These are phyloP conservation scores for Phragmites australis DNA, from an alignment of 176 grass and related monocot genomes.

Conservation along the genomic window DNA sequence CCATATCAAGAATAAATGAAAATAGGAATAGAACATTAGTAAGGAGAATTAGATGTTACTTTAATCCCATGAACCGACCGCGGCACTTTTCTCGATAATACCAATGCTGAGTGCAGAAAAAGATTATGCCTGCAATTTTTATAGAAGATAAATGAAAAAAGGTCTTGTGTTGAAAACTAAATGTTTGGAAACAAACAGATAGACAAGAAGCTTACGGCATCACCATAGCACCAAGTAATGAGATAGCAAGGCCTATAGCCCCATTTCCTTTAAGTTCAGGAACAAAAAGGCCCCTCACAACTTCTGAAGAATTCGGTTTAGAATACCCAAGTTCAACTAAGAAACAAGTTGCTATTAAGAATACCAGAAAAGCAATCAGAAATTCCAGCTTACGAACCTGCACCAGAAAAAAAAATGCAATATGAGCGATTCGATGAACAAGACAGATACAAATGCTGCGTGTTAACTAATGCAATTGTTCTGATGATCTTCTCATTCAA, in stretches of 20 bases:
- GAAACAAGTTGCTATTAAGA: conserved; percentile 87
- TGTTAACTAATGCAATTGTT: conserved; percentile 10
- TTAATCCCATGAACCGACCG: conserved; percentile 85
- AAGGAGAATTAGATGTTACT: conserved; percentile 42
- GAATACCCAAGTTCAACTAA: conserved; percentile 87
- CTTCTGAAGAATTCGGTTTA: conserved; percentile 81
- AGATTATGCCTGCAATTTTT: conserved; percentile 81
- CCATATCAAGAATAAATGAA: conserved; percentile 3
- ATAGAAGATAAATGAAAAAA: conserved; percentile 25
- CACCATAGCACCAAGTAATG: conserved; percentile 97
- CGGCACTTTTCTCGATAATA: conserved; percentile 95
- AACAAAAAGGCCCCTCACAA: conserved; percentile 93
- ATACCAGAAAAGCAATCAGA: conserved; percentile 84
- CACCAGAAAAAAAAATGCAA: conserved; percentile 21
- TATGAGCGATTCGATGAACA: conserved; percentile 4
- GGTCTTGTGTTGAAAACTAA: background rate
- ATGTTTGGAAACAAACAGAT: background rate
- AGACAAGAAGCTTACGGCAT: conserved; percentile 81
- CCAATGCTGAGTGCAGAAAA: conserved; percentile 97
- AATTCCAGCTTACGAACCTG: conserved; percentile 95
- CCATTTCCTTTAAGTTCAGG: conserved; percentile 96
- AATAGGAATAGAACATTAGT: conserved; percentile 6
- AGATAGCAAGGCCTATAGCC: conserved; percentile 88
- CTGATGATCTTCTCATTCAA: background rate
- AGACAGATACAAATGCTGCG: background rate